Base-by-base conservation (phyloP, 371 early-diverging fungal genomes). In the Rhizomucor miehei region DNA sequence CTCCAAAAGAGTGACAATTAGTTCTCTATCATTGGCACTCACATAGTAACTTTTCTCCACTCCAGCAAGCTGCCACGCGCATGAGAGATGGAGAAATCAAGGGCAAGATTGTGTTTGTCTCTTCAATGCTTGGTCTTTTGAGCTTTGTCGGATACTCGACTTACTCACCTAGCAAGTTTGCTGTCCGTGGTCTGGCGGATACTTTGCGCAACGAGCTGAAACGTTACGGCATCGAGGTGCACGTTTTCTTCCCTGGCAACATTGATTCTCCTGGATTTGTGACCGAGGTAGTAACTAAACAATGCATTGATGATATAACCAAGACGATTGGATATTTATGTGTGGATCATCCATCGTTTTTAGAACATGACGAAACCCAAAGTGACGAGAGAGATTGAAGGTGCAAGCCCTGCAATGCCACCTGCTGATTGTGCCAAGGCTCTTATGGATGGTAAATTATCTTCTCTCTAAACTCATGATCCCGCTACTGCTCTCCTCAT, bases 141-240 rank as follows among this genome's bases (percentile, higher is more conserved):
- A 87, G 88, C 13, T 86, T 95, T 66, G 78, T 82, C 41, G 97
- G 97, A 12, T 95, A 87, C 56, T 54, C 85, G 14, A 75, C 85
- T n/a, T 97, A 97, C 66, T 56, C 88, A 2, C 92, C 94, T 10
- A 79, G 92, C 20, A 97, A 97, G 59, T 83, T 75, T 56, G 94
- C 95, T 37, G 59, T 95, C 12, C 82, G 88, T 54, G 92, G 89
- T 24, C 68, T 92, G 54, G 89, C 89, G 2, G 87, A 90, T 54
- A 66, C 78, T 0, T 69, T 93, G 16, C 79, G 91, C 4, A 79
- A 83, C 50, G 97, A 97, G 63, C 64, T 93, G 21, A 68, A 79
- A 40, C 69, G 78, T 45, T 81, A 87, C 48, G 77, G 67, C 1
- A 89, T 97, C 52, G 68, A 72, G 38, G 80, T 90, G 6, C 90